Evolutionary conservation across 495 filamentous ascomycete genomes (phyloP).

Genomic region (Daldinia decipiens): DNA sequence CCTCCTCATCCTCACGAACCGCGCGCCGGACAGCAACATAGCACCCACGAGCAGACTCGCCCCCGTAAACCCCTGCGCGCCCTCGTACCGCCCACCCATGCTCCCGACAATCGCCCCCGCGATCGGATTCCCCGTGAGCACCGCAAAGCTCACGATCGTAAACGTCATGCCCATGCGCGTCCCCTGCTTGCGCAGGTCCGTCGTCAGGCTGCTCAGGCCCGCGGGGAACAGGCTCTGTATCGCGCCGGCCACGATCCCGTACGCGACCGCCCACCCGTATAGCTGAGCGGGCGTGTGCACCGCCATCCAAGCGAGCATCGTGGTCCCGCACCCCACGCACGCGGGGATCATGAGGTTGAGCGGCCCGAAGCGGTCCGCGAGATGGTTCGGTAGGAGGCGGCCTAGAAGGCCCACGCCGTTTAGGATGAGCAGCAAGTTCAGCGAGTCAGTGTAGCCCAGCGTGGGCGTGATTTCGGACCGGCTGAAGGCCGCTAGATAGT

Average conservation of each 20-base stretch:
- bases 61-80: slow-evolving; percentile 72
- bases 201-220: slow-evolving; percentile 67
- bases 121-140: slow-evolving; percentile 78
- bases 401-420: slow-evolving; percentile 75
- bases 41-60: slow-evolving; percentile 55
- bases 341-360: slow-evolving; percentile 70
- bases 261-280: slow-evolving; percentile 70
- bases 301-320: slow-evolving; percentile 71
- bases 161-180: slow-evolving; percentile 84
- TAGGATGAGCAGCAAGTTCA: slow-evolving; percentile 76
- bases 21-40: slow-evolving; percentile 55
- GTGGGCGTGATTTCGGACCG: slow-evolving; percentile 57
- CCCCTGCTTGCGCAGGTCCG: slow-evolving; percentile 72
- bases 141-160: slow-evolving; percentile 76
- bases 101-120: slow-evolving; percentile 72
- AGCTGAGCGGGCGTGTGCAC: slow-evolving; percentile 62
- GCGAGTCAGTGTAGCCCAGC: slow-evolving; percentile 62
- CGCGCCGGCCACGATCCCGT: slow-evolving; percentile 71
- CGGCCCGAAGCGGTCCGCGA: slow-evolving; percentile 69
- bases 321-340: slow-evolving; percentile 60
- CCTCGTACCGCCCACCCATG: slow-evolving; percentile 64
- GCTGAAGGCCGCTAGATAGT: slow-evolving; percentile 73
- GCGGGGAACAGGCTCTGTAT: slow-evolving; percentile 77
- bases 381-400: slow-evolving; percentile 69
- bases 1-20: slow-evolving; percentile 49